Evolutionary conservation across 2,329 filamentous ascomycete species (phyloP).

Genomic region (Beauveria rudraprayagi): DNA sequence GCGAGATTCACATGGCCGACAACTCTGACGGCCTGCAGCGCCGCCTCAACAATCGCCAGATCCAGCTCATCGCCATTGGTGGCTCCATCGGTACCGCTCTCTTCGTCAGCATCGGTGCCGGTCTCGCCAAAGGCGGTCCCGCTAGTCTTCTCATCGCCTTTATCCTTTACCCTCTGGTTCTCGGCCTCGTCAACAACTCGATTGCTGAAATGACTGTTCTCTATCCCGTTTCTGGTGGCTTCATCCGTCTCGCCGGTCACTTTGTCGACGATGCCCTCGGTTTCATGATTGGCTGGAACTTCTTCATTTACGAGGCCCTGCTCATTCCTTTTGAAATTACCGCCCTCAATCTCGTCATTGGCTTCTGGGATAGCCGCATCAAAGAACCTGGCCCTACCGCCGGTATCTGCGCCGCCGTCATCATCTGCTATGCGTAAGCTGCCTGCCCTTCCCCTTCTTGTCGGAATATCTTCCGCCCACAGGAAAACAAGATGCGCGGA

Average conservation of each 20-base stretch:
- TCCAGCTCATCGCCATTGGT: conserved; percentile 51
- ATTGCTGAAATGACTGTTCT: conserved; percentile 57
- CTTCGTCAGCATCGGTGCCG: conserved; percentile 54
- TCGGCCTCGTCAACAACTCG: conserved; percentile 56
- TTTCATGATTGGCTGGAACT: conserved; percentile 41
- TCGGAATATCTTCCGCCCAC: neutral
- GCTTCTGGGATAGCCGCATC: conserved; percentile 30
- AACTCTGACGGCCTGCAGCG: conserved; percentile 35
- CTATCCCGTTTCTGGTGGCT: conserved; percentile 55
- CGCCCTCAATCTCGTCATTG: conserved; percentile 35
- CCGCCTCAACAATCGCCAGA: conserved; percentile 44
- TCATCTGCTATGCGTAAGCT: conserved; percentile 49
- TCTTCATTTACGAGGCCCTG: conserved; percentile 37
- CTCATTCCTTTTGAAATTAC: conserved; percentile 37
- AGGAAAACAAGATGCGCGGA: neutral
- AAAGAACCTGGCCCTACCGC: conserved; percentile 61
- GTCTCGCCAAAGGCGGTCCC: conserved; percentile 36
- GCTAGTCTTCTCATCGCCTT: conserved; percentile 51
- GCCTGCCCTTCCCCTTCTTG: neutral
- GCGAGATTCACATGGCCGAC: conserved; percentile 19
- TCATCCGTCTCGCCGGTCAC: conserved; percentile 55
- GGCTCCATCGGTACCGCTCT: conserved; percentile 51
- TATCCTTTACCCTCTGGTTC: conserved; percentile 43
- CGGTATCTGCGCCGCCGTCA: conserved; percentile 47
- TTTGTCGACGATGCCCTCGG: conserved; percentile 60